Evolutionary conservation across 2,329 filamentous ascomycete genomes (phyloP).

Genomic region (Penicillium sp.): DNA sequence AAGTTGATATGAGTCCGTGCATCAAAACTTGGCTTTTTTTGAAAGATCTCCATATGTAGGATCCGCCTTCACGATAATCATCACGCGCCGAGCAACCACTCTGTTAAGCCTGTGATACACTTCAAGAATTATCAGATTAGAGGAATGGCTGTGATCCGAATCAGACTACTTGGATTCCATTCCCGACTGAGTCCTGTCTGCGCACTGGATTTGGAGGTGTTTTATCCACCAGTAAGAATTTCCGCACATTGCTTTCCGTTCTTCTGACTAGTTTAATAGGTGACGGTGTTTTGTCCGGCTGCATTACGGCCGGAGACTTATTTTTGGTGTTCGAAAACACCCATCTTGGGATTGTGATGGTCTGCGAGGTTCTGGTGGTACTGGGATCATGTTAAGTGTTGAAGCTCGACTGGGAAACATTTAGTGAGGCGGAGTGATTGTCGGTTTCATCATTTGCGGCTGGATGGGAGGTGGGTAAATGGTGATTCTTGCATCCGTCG

Average conservation of each 20-base stretch:
- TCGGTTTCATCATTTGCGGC: not conserved
- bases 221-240: not conserved
- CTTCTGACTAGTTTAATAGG: not conserved
- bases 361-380: not conserved
- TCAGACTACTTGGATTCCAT: constrained; percentile 3
- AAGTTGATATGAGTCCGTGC: not conserved
- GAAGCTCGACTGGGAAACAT: not conserved
- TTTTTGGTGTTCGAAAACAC: not conserved
- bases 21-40: not conserved
- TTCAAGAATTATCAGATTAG: constrained; percentile 7
- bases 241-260: not conserved
- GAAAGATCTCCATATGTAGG: not conserved
- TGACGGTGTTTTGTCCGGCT: not conserved
- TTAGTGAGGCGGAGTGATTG: not conserved
- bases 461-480: not conserved
- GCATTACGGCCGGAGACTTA: not conserved
- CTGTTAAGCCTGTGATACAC: too few species aligned
- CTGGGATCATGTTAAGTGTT: not conserved
- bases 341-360: not conserved
- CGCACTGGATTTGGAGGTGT: not conserved
- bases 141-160: constrained; percentile 7
- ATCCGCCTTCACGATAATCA: not conserved
- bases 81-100: not conserved
- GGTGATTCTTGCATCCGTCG: not conserved
- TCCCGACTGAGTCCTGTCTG: not conserved